Conservation (phyloP, 495 filamentous ascomycete genomes). For the Hypoxylon fragiforme region DNA sequence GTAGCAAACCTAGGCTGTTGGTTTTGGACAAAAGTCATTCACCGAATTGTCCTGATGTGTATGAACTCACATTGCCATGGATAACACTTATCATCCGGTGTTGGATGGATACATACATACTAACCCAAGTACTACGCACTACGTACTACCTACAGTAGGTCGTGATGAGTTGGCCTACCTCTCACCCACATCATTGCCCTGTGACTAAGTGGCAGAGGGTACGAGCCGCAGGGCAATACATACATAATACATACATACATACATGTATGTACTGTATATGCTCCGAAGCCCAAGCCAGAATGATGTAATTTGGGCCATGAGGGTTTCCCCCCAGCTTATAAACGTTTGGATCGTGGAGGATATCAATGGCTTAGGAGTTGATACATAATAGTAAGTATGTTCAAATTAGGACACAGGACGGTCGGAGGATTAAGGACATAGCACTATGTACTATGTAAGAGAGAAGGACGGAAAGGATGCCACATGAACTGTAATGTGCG, state of each 20-base stretch:
- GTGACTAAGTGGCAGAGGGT: conserved; percentile 12
- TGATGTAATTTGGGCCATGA: conserved; percentile 37
- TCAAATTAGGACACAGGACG: too few species aligned
- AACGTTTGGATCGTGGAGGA: too few species aligned
- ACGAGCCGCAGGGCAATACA: conserved; percentile 24
- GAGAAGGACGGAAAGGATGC: too few species aligned
- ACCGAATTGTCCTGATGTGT: conserved; percentile 21
- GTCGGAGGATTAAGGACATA: too few species aligned
- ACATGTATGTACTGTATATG: too few species aligned
- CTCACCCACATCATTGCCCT: conserved; percentile 30
- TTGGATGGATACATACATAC: conserved; percentile 9
- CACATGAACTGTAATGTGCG: conserved; percentile 9
- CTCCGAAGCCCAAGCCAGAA: conserved; percentile 23
- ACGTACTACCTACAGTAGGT: not conserved
- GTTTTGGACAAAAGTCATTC: conserved; percentile 17
- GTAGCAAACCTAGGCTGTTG: conserved; percentile 6
- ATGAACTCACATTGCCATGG: not conserved
- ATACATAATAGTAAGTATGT: too few species aligned
- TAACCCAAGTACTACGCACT: not conserved
- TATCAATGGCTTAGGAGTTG: too few species aligned
- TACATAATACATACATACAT: not conserved
- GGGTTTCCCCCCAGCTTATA: too few species aligned
- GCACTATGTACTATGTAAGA: too few species aligned
- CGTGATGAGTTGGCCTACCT: conserved; percentile 36
- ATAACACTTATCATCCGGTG: conserved; percentile 25